These are phyloP conservation scores for Leccinum angustisporum DNA, from an alignment of 1,284 basidiomycete genomes.

Conservation along the genomic window DNA sequence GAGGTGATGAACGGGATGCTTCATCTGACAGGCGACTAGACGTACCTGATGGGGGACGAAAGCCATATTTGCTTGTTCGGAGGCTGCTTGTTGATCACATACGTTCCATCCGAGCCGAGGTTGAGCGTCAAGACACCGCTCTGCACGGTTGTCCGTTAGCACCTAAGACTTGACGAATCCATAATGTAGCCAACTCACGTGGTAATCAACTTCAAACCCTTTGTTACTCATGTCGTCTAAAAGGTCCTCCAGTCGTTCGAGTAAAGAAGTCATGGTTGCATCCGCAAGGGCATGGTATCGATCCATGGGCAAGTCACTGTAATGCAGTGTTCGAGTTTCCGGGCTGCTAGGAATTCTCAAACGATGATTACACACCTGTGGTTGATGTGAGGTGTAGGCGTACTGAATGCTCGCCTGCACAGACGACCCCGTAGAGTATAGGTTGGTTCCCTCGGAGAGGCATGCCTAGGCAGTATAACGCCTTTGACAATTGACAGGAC, in stretches of 20 bases:
- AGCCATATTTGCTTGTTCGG: slow-evolving; percentile 99
- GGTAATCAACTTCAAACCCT: slow-evolving; percentile 89
- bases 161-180: not conserved
- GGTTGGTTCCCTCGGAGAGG: not conserved
- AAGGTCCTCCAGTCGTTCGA: slow-evolving; percentile 78
- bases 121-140: slow-evolving; percentile 89
- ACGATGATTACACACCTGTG: slow-evolving; percentile 38
- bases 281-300: slow-evolving; percentile 83
- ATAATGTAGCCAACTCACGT: slow-evolving; percentile 55
- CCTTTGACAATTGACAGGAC: slow-evolving; percentile 9
- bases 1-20: not conserved
- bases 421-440: slow-evolving; percentile 4
- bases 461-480: slow-evolving; percentile 1
- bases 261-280: slow-evolving; percentile 76
- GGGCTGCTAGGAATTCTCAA: not conserved
- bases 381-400: slow-evolving; percentile 48
- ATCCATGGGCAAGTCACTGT: slow-evolving; percentile 59
- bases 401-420: slow-evolving; percentile 40
- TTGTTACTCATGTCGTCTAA: slow-evolving; percentile 62
- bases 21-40: slow-evolving; percentile 5
- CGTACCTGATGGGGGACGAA: slow-evolving; percentile 82
- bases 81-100: slow-evolving; percentile 99
- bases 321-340: not conserved
- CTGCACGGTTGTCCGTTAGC: slow-evolving; percentile 40
- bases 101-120: slow-evolving; percentile 86